Evolutionary conservation across 495 filamentous ascomycete species (phyloP), one percentile per base, ranked within the genome.

Genomic region (Pyrenula aspistea): DNA sequence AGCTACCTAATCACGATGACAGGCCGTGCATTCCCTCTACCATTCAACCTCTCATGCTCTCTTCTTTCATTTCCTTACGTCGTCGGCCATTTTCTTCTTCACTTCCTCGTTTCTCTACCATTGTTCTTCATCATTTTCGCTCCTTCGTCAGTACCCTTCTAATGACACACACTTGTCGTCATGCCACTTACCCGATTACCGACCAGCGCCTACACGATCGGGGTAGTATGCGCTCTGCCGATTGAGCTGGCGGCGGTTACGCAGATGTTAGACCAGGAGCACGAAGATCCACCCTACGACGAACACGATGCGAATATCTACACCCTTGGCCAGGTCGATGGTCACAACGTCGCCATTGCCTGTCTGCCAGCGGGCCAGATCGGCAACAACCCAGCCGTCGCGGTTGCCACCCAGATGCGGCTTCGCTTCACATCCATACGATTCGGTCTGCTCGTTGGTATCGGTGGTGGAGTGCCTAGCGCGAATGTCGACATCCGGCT

Each of bases 151-250:
- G n/a, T n/a, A n/a, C n/a, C n/a, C n/a, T n/a, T n/a, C n/a, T n/a
- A n/a, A n/a, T n/a, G n/a, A n/a, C n/a, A n/a, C n/a, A n/a, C n/a
- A n/a, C n/a, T n/a, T n/a, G n/a, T n/a, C n/a, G n/a, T n/a, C n/a
- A n/a, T n/a, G n/a, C n/a, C n/a, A n/a, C n/a, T n/a, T n/a, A n/a
- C n/a, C n/a, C n/a, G n/a, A n/a, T n/a, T n/a, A n/a, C n/a, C n/a
- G n/a, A n/a, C n/a, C n/a, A n/a, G n/a, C n/a, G n/a, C n/a, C 22
- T 82, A 79, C 59, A 74, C 65, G 1, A 65, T 83, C 10, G 77
- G 69, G 53, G 77, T 73, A 71, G 70, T 82, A 25, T 73, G 65
- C 55, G 71, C 76, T 0, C 56, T 79, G 1, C 42, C 59, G 0
- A 20, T 57, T 1, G 77, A 81, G 59, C 53, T 56, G 21, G 63